Evolutionary conservation across 2,329 filamentous ascomycete species (phyloP).

Genomic region (Fusarium azukiicola): DNA sequence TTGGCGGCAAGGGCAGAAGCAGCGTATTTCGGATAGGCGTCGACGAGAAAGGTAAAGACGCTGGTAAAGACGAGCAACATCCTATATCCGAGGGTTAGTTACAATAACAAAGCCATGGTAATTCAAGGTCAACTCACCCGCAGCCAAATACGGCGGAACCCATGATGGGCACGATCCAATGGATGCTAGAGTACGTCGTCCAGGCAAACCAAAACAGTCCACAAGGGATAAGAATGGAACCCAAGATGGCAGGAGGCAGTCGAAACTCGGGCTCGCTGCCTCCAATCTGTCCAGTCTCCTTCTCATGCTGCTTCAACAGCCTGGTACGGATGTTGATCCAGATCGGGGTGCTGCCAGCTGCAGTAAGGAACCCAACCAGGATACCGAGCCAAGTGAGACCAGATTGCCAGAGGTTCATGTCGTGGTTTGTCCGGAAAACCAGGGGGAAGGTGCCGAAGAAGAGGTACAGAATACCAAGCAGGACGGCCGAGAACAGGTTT

Average conservation of each 20-base stretch:
- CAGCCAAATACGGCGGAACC: conserved; percentile 45
- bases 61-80: conserved; percentile 40
- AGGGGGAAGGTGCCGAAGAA: conserved; percentile 92
- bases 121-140: conserved; percentile 33
- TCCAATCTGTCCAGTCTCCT: conserved; percentile 27
- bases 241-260: conserved; percentile 35
- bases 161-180: conserved; percentile 46
- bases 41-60: conserved; percentile 47
- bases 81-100: conserved; percentile 16
- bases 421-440: conserved; percentile 87
- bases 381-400: conserved; percentile 45
- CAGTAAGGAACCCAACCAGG: conserved; percentile 28
- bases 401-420: conserved; percentile 83
- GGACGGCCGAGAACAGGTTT: conserved; percentile 89
- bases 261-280: conserved; percentile 43
- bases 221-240: conserved; percentile 36
- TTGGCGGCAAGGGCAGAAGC: conserved; percentile 50
- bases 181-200: conserved; percentile 35
- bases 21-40: conserved; percentile 45
- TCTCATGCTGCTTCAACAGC: conserved; percentile 23
- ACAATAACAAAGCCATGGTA: background rate
- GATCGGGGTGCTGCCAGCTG: conserved; percentile 30
- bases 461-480: conserved; percentile 90
- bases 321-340: conserved; percentile 37
- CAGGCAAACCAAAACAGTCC: conserved; percentile 47